These are phyloP conservation scores for Artemisia tridentata DNA, from an alignment of 129 eudicot species.

Conservation along the genomic window DNA sequence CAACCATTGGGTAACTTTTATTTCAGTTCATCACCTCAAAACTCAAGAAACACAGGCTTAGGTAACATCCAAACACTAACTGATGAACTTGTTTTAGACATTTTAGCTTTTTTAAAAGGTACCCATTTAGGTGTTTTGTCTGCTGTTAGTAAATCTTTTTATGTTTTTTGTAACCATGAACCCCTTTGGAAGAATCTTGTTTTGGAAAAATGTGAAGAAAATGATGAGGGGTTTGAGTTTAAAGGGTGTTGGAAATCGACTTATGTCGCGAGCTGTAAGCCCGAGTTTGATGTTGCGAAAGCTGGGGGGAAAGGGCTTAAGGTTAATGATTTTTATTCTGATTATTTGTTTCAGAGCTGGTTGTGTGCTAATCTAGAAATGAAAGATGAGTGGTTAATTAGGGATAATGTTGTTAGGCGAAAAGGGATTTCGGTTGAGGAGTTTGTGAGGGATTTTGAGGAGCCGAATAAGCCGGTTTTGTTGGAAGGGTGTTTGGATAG, in stretches of 20 bases:
- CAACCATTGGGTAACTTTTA: slow-evolving; percentile 89
- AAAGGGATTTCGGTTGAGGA: slow-evolving; percentile 82
- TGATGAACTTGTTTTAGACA: slow-evolving; percentile 90
- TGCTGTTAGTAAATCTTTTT: slow-evolving; percentile 81
- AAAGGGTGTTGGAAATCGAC: slow-evolving; percentile 80
- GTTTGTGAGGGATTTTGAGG: slow-evolving; percentile 67
- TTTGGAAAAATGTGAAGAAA: slow-evolving; percentile 43
- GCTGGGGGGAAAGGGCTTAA: slow-evolving; percentile 44
- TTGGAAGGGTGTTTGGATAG: slow-evolving; percentile 86
- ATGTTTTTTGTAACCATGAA: slow-evolving; percentile 79
- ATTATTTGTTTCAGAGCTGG: slow-evolving; percentile 98
- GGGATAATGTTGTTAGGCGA: slow-evolving; percentile 71
- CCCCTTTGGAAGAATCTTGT: slow-evolving; percentile 98
- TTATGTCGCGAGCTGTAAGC: slow-evolving; percentile 38
- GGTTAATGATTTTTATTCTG: slow-evolving; percentile 84
- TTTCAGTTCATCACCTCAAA: slow-evolving; percentile 50
- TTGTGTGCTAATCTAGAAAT: slow-evolving; percentile 95
- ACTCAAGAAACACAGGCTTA: slow-evolving; percentile 86
- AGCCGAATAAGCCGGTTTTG: slow-evolving; percentile 84
- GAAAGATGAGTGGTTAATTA: slow-evolving; percentile 83
- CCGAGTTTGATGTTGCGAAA: slow-evolving; percentile 35
- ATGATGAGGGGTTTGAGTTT: slow-evolving; percentile 57
- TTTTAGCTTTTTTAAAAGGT: slow-evolving; percentile 68
- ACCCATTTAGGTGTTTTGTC: slow-evolving; percentile 70
- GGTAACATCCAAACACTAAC: slow-evolving; percentile 77